A percentile compares a stretch with the other conserved stretches of the same genome.
phyloP scores from a whole-genome alignment of 2,329 filamentous ascomycete species.

The Pyrenochaeta sp. region DNA sequence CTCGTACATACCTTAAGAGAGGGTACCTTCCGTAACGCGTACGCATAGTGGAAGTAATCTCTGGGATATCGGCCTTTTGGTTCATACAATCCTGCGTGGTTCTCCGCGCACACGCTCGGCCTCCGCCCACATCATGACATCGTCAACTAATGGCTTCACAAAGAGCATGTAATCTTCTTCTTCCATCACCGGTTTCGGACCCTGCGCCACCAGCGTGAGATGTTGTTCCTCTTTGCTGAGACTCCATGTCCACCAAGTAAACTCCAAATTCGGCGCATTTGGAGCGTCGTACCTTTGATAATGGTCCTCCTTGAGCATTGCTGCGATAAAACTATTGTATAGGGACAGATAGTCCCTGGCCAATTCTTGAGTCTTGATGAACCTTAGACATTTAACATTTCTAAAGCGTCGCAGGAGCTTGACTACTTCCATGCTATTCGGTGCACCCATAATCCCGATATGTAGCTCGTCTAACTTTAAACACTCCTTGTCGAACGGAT shows the following conservation, averaged over 20 bases:
- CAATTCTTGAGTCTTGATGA: constrained; percentile 38
- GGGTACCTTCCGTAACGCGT: no score
- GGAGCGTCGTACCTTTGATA: constrained; percentile 49
- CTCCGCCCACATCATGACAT: constrained; percentile 29
- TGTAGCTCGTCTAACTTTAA: constrained; percentile 42
- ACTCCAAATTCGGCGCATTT: constrained; percentile 37
- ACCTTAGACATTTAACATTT: constrained; percentile 44
- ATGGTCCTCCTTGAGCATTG: constrained; percentile 54
- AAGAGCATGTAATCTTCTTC: constrained; percentile 50
- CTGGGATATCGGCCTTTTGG: no score
- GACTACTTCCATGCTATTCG: constrained; percentile 46
- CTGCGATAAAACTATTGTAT: constrained; percentile 45
- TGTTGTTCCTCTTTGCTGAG: constrained; percentile 38
- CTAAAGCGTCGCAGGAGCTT: constrained; percentile 43
- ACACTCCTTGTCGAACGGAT: constrained; percentile 41
- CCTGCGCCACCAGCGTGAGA: constrained; percentile 40
- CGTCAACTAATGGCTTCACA: constrained; percentile 49
- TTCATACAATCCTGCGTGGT: no score
- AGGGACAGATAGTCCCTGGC: background rate
- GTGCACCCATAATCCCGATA: constrained; percentile 43
- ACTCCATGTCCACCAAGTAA: constrained; percentile 53
- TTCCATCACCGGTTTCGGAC: constrained; percentile 38
- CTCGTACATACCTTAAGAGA: no score
- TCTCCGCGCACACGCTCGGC: no score
- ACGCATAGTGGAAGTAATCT: no score